These are phyloP conservation scores for Medicago truncatula DNA, from an alignment of 306 rosid species.

Conservation along the genomic window MtrunA17r5.0-ANR NC_053048.1:50670501-50671000, in stretches of 20 bases:
- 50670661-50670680: too few relatives aligned
- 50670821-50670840: conserved; percentile 69
- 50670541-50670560: too few relatives aligned
- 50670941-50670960: conserved; percentile 67
- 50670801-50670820: background rate
- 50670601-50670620: too few relatives aligned
- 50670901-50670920: conserved; percentile 81
- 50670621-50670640: too few relatives aligned
- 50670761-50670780: background rate
- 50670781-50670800: background rate
- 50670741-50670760: background rate
- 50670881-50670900: conserved; percentile 46
- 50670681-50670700: too few relatives aligned
- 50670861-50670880: conserved; percentile 36
- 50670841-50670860: conserved; percentile 59
- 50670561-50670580: too few relatives aligned
- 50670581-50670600: too few relatives aligned
- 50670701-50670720: background rate
- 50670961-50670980: conserved; percentile 58
- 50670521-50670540: too few relatives aligned
- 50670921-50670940: conserved; percentile 77
- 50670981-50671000: conserved; percentile 67
- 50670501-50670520: too few relatives aligned
- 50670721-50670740: background rate
- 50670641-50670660: too few relatives aligned